Base-by-base conservation (phyloP, 768 basidiomycete species). In the Cystofilobasidium capitatum region DNA sequence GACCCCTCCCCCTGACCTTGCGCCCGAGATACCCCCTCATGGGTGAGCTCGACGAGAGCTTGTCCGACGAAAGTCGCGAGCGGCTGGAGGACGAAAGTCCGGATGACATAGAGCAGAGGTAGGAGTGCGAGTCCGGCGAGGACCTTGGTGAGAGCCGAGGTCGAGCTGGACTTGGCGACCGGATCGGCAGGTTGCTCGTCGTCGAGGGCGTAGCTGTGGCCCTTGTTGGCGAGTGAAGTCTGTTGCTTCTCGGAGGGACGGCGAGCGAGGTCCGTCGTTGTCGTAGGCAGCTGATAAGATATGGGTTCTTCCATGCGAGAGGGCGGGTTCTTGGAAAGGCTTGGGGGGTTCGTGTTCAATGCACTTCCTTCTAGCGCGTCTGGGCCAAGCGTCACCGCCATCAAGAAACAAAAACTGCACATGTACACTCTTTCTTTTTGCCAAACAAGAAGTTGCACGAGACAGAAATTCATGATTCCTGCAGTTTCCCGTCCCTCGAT, bases 41-140 rank as follows among this genome's bases (percentile, higher is more conserved):
- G 26, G 45, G 45, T 33, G 8, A 49, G 12, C 9, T 26, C 24
- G 33, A 66, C 42, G 33, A 66, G 65, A 17, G 37, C 58, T 3
- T 45, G 20, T 2, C 39, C 64, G 33, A 58, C 9, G 2, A 13
- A 14, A 12, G 24, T 36, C 14, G 36, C 58, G 55, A 58, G 1
- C 6, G 64, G 64, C 20, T 35, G 24, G 35, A 49, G 20, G 54
- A 58, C 10, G 36, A 4, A 45, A 7, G 54, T 4, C n/a, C 55
- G 44, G 55, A 45, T 36, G 33, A 24, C 14, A 22, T 65, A 65
- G 40, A 65, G 36, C n/a, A 58, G 24, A 3, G 64, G 64, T 9
- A 65, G 35, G 37, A 65, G 55, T 36, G 40, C 39, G 31, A 65
- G 51, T 29, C 10, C 37, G 42, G n/a, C 39, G 55, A 44, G 0